These are phyloP conservation scores for Talaromyces pinophilus DNA, from an alignment of 2,329 filamentous ascomycete species.

Conservation along the genomic window DNA sequence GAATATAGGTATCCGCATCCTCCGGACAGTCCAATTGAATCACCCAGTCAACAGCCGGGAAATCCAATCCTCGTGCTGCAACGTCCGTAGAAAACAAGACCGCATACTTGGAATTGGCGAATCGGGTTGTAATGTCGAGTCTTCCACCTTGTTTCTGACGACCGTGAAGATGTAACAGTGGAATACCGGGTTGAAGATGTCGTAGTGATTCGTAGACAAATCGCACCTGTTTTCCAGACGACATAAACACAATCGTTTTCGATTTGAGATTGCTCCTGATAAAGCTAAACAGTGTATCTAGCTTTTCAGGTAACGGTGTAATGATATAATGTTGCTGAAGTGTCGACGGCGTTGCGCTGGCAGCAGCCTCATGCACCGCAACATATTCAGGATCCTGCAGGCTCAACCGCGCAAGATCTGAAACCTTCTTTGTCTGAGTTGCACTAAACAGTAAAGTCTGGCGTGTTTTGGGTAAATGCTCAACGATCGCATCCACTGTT, in stretches of 20 bases:
- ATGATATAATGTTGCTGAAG: slow-evolving; percentile 91
- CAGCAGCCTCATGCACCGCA: slow-evolving; percentile 82
- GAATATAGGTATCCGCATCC: slow-evolving; percentile 96
- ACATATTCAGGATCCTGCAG: slow-evolving; percentile 92
- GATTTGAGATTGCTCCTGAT: slow-evolving; percentile 86
- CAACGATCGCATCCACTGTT: slow-evolving; percentile 87
- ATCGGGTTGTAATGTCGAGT: slow-evolving; percentile 82
- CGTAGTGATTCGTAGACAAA: slow-evolving; percentile 94
- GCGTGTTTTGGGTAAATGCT: slow-evolving; percentile 79
- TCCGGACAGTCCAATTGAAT: slow-evolving; percentile 98
- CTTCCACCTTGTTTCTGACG: slow-evolving; percentile 89
- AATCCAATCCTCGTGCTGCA: slow-evolving; percentile 89
- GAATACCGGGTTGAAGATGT: slow-evolving; percentile 90
- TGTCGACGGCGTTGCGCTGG: slow-evolving; percentile 74
- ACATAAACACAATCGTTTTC: slow-evolving; percentile 94
- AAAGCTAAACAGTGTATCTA: slow-evolving; percentile 91
- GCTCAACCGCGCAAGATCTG: slow-evolving; percentile 84
- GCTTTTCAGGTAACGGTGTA: slow-evolving; percentile 80
- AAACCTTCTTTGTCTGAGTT: slow-evolving; percentile 92
- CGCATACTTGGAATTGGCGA: slow-evolving; percentile 75
- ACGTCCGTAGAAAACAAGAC: slow-evolving; percentile 96
- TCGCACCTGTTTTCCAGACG: slow-evolving; percentile 92
- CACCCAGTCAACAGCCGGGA: slow-evolving; percentile 96
- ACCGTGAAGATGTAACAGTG: slow-evolving; percentile 87
- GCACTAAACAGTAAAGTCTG: slow-evolving; percentile 96